A percentile compares a stretch with the other conserved stretches of the same genome.
Conservation (phyloP, 2,329 filamentous ascomycete genomes). For the Calonectria hawksworthii region DNA sequence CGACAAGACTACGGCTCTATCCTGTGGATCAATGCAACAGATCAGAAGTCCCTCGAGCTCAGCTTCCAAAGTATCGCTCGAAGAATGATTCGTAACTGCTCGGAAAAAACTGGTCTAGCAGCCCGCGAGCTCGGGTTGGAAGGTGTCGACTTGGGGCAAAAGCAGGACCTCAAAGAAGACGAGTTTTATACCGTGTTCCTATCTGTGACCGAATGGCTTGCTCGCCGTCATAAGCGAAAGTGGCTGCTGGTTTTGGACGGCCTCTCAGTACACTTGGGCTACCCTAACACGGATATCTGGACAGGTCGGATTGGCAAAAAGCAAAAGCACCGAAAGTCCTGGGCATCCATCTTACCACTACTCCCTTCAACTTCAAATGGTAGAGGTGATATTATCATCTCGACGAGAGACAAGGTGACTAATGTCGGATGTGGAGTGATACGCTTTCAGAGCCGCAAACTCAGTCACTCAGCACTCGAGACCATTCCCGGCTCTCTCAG, state of each 20-base stretch:
- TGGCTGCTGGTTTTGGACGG: not conserved
- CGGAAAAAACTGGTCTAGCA: not conserved
- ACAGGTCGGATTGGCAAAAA: not conserved
- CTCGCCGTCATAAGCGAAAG: not conserved
- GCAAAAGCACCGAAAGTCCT: not conserved
- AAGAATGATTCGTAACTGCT: not conserved
- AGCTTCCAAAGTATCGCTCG: not conserved
- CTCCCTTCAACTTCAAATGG: not conserved
- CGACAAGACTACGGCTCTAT: not conserved
- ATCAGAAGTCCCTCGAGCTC: not conserved
- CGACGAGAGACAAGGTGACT: not conserved
- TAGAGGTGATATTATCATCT: not conserved
- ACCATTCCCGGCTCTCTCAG: not conserved
- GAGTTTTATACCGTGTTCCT: not conserved
- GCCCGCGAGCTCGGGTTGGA: not conserved
- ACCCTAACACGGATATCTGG: not conserved
- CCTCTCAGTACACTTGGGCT: not conserved
- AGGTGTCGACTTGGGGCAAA: not conserved
- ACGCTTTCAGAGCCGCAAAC: too few species aligned
- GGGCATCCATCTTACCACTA: not conserved
- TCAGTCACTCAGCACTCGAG: too few species aligned
- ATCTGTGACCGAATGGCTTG: not conserved
- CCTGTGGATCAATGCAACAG: not conserved
- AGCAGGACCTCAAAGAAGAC: not conserved
- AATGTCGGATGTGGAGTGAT: not conserved